These are phyloP conservation scores for Sequoiadendron giganteum DNA, from an alignment of 75 land plant genomes.

Conservation along the genomic window DNA sequence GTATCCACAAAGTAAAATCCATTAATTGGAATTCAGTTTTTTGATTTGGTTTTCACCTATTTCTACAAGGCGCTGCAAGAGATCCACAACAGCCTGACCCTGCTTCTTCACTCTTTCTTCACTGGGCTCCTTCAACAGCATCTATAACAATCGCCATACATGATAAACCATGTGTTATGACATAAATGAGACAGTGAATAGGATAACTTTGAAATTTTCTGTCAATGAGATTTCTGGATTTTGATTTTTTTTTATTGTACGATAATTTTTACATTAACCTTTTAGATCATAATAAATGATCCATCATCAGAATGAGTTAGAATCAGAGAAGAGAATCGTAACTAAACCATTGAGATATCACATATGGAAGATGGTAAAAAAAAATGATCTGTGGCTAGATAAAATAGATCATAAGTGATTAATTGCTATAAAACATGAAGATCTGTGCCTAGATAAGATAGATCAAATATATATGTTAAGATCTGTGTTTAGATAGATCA, in stretches of 20 bases:
- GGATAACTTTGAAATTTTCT: not conserved
- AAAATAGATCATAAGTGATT: not conserved
- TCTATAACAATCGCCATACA: not conserved
- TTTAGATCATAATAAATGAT: no score
- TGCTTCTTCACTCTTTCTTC: constrained; percentile 6
- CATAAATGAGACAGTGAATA: not conserved
- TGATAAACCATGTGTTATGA: not conserved
- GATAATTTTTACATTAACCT: no score
- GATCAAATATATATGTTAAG: not conserved
- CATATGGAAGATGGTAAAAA: not conserved
- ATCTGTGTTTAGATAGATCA: not conserved
- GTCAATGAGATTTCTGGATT: no score
- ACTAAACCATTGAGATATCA: not conserved
- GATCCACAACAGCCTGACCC: not conserved
- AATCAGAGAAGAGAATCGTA: no score
- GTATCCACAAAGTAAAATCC: no score
- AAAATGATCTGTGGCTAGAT: not conserved
- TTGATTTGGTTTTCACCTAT: not conserved
- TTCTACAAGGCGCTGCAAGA: constrained; percentile 3
- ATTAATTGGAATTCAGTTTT: not conserved
- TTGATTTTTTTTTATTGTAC: no score
- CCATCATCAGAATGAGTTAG: no score
- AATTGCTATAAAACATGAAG: not conserved
- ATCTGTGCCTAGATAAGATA: not conserved
- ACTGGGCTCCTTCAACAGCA: constrained; percentile 9